phyloP scores from a whole-genome alignment of 306 rosid species.

The Sechiopsis laciniata region DNA sequence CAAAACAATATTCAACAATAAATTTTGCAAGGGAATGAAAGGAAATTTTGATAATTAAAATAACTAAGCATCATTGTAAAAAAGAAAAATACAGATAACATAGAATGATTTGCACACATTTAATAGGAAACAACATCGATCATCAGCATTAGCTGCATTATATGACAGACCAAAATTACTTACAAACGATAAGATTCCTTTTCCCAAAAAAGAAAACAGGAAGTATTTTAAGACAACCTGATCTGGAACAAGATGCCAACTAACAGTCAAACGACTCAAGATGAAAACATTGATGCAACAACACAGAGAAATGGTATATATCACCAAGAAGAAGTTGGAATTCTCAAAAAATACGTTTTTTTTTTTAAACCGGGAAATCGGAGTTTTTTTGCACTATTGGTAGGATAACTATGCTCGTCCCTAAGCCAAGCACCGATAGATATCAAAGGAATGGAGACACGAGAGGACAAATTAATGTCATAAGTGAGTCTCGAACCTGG shows the following conservation, averaged over 20 bases:
- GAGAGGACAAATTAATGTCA: no score
- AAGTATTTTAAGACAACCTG: neutral
- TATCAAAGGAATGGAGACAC: no score
- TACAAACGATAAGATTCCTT: neutral
- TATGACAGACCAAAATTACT: neutral
- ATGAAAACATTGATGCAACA: neutral
- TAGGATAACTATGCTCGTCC: no score
- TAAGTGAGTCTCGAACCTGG: no score
- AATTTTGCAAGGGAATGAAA: neutral
- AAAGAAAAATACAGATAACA: neutral
- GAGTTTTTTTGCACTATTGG: no score
- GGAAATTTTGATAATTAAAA: neutral
- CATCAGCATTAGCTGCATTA: neutral
- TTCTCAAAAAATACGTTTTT: neutral
- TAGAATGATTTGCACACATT: neutral
- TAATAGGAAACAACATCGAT: neutral
- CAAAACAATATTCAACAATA: neutral
- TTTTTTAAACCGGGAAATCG: no score
- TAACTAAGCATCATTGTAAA: slow-evolving; percentile 10
- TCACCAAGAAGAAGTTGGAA: neutral
- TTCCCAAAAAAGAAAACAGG: neutral
- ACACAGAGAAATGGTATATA: neutral
- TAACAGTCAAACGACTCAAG: neutral
- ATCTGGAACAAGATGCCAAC: slow-evolving; percentile 4
- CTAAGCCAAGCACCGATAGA: no score